Base-by-base conservation (phyloP, 2,329 filamentous ascomycete species). In the Juglanconis oblonga region DNA sequence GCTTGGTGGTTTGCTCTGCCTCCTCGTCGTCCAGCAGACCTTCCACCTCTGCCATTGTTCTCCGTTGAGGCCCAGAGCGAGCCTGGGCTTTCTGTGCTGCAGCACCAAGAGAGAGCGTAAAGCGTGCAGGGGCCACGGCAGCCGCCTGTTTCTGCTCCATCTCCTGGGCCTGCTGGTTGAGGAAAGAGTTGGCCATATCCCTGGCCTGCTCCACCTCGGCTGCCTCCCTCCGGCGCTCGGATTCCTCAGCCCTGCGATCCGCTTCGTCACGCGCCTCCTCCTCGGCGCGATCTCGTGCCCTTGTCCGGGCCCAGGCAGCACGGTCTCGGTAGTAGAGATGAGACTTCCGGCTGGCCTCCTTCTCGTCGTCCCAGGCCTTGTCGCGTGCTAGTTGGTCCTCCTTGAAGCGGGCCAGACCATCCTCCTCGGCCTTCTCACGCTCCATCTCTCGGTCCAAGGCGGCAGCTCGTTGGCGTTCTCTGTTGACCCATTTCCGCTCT, bases 11-110 rank as follows among this genome's bases (percentile, higher is more conserved):
- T 53, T 81, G 78, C 53, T 89, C 85, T 64, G 95, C 90, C 70
- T 98, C 95, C 74, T 98, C 95, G 74, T 98, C 93, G 76, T 98
- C 95, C 65, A 99, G 81, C 0, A 99, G 81, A 36, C 92, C 92
- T 78, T 98, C 95, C 58, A 99, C 91, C 71, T 99, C 95, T 59
- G 92, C 92, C 63, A 96, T 88, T 0, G 92, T 96, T 62, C 92
- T 89, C 62, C 91, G 85, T 60, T 84, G 80, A 0, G 84, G 77
- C 13, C 81, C 80, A 1, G 77, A 76, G 45, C 81, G 79, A 60
- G 84, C 83, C 53, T 85, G 82, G 0, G 81, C 81, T 67, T 81
- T 92, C 72, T 96, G 92, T 0, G 92, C 91, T 0, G 93, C 91
- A 1, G 92, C 92, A 57, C 93, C 93, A 32, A 98, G 87, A 1